Conservation (phyloP, 768 basidiomycete species). For the Suillus subalutaceus region DNA sequence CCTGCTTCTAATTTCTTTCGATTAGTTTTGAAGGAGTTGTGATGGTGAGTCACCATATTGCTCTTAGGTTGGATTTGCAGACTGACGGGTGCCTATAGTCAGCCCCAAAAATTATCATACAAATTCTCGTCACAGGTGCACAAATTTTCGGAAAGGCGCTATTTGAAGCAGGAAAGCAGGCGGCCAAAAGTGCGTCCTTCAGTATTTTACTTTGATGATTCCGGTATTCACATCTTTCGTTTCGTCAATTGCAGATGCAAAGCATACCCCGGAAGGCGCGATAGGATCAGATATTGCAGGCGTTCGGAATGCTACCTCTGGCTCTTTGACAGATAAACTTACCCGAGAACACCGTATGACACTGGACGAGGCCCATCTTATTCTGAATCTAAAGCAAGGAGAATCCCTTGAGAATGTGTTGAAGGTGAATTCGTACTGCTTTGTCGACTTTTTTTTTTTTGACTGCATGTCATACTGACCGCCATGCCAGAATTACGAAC, state of each 20-base stretch:
- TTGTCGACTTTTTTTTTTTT: conserved; percentile 1
- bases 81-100: conserved; percentile 48
- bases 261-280: conserved; percentile 71
- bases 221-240: neutral
- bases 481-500: conserved; percentile 80
- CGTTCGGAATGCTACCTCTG: conserved; percentile 71
- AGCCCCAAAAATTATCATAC: conserved; percentile 75
- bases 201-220: conserved; percentile 5
- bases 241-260: conserved; percentile 65
- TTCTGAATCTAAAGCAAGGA: conserved; percentile 83
- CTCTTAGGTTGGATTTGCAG: neutral
- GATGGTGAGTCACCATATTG: neutral
- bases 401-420: conserved; percentile 69
- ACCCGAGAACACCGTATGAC: conserved; percentile 91
- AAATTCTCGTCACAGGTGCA: conserved; percentile 75
- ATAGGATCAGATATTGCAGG: conserved; percentile 73
- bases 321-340: conserved; percentile 77
- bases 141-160: conserved; percentile 93
- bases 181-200: conserved; percentile 80
- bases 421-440: conserved; percentile 52
- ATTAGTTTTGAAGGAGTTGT: no score
- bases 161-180: conserved; percentile 87
- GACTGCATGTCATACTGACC: conserved; percentile 7
- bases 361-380: conserved; percentile 90
- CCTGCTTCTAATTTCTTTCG: no score